Percentiles rank a stretch among this genome's conserved stretches.
These are phyloP conservation scores for Fusarium devonianum DNA, from an alignment of 2,329 filamentous ascomycete genomes.

Conservation along the genomic window DNA sequence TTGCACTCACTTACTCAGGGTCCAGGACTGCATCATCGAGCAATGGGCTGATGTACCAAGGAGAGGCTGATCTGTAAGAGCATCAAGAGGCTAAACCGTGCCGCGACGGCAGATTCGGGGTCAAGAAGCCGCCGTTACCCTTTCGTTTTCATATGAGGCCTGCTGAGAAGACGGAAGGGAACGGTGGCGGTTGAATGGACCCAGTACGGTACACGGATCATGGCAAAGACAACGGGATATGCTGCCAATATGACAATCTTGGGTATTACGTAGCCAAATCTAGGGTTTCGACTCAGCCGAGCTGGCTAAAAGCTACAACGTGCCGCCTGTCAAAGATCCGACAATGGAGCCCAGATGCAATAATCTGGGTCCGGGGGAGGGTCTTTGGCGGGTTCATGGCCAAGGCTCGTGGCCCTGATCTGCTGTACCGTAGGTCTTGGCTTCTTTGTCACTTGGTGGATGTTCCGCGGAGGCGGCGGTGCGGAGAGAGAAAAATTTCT, in stretches of 20 bases:
- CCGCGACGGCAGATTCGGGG: too few relatives aligned
- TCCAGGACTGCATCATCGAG: too few relatives aligned
- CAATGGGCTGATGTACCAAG: not conserved
- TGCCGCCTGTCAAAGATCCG: slow-evolving; percentile 2
- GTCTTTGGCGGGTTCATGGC: not conserved
- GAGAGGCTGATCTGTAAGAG: not conserved
- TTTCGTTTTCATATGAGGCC: too few relatives aligned
- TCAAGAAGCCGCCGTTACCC: too few relatives aligned
- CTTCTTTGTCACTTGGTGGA: too few relatives aligned
- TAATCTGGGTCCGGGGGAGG: slow-evolving; percentile 4
- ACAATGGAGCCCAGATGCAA: not conserved
- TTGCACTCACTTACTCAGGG: too few relatives aligned
- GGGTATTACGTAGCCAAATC: slow-evolving; percentile 6
- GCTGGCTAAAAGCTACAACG: not conserved
- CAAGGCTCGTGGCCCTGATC: too few relatives aligned
- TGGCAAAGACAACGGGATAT: not conserved
- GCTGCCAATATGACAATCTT: not conserved
- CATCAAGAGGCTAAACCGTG: too few relatives aligned
- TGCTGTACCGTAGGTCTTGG: not conserved
- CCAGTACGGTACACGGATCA: slow-evolving; percentile 13
- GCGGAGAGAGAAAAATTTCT: slow-evolving; percentile 22
- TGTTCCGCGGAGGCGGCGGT: slow-evolving; percentile 15
- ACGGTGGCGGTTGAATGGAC: slow-evolving; percentile 32
- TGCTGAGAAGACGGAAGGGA: too few relatives aligned
- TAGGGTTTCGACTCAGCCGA: not conserved